Percentiles rank a stretch among this genome's conserved stretches.
These are phyloP conservation scores for Russula dissimulans DNA, from an alignment of 768 basidiomycete species.

Conservation along the genomic window DNA sequence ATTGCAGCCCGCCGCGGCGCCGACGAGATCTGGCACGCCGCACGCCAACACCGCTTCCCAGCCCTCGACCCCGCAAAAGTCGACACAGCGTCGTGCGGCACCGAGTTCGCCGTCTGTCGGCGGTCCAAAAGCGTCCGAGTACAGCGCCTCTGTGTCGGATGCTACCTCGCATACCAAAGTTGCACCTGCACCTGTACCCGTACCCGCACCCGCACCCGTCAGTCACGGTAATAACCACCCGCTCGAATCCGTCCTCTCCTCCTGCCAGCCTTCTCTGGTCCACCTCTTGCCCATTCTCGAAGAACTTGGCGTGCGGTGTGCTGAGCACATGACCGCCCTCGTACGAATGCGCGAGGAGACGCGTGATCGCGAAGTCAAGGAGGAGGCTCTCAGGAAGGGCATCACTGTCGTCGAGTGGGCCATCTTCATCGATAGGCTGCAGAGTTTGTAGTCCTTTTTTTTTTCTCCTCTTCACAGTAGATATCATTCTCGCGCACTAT, in stretches of 20 bases:
- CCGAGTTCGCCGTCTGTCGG: conserved; percentile 7
- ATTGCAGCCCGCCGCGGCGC: conserved; percentile 1
- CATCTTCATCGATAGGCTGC: conserved; percentile 58
- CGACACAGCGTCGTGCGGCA: conserved; percentile 3
- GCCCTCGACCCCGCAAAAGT: conserved; percentile 10
- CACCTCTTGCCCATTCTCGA: conserved; percentile 52
- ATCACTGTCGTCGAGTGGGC: conserved; percentile 75
- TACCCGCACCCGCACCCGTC: too few relatives aligned
- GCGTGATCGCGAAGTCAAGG: conserved; percentile 58
- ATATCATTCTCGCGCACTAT: not conserved
- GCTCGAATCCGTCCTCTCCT: conserved; percentile 45
- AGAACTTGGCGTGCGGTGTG: conserved; percentile 47
- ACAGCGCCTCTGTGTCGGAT: conserved; percentile 12
- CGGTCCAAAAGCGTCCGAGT: conserved; percentile 6
- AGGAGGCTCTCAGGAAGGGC: conserved; percentile 58
- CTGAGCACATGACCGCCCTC: conserved; percentile 57
- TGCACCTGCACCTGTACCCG: conserved; percentile 21
- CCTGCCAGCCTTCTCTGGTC: conserved; percentile 55
- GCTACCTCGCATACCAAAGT: conserved; percentile 24
- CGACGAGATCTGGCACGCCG: conserved; percentile 10
- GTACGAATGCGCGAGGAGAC: conserved; percentile 54
- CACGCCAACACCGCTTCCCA: conserved; percentile 5
- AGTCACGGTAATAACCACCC: conserved; percentile 22
- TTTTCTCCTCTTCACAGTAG: not conserved
- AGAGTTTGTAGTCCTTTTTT: conserved; percentile 25